These are phyloP conservation scores for Mortierella alpina DNA, from an alignment of 192 early-diverging fungal species.

Conservation along the genomic window DNA sequence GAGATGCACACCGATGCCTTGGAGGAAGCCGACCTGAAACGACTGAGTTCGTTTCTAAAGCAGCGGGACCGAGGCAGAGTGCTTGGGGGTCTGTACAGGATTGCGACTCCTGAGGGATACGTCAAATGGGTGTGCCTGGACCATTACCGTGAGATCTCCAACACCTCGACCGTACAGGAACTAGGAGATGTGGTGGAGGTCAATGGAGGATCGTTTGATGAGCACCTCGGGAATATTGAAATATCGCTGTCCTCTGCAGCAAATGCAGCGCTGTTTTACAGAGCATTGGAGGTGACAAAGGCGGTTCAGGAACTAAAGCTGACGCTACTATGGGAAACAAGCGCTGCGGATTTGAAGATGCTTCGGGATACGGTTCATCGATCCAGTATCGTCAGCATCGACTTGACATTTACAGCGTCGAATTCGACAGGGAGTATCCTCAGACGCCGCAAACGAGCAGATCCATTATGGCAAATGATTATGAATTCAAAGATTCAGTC, in stretches of 20 bases:
- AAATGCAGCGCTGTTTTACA: conserved; percentile 22
- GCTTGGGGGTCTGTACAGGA: conserved; percentile 32
- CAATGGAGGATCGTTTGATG: conserved; percentile 20
- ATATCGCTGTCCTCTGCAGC: conserved; percentile 7
- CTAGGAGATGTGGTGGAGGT: conserved; percentile 8
- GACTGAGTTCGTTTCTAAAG: conserved; percentile 12
- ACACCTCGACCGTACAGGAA: background rate
- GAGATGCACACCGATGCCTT: conserved; percentile 3
- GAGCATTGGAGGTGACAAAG: conserved; percentile 9
- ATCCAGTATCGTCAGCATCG: conserved; percentile 11
- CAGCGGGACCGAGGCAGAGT: background rate
- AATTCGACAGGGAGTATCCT: background rate
- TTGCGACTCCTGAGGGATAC: conserved; percentile 15
- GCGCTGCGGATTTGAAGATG: conserved; percentile 10
- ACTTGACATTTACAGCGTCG: conserved; percentile 4
- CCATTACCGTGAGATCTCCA: conserved; percentile 19
- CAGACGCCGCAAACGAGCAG: conserved; percentile 13
- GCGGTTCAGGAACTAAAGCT: conserved; percentile 32
- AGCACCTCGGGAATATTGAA: conserved; percentile 9
- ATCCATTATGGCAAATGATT: conserved; percentile 30
- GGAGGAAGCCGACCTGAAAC: conserved; percentile 14
- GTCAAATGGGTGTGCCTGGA: conserved; percentile 39
- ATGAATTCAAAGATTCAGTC: conserved; percentile 9
- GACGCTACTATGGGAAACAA: conserved; percentile 8
- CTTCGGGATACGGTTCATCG: conserved; percentile 18